A percentile compares a stretch with the other conserved stretches of the same genome.
Evolutionary conservation across 2,329 filamentous ascomycete species (phyloP).

Genomic region (Aureobasidium leucospermi): DNA sequence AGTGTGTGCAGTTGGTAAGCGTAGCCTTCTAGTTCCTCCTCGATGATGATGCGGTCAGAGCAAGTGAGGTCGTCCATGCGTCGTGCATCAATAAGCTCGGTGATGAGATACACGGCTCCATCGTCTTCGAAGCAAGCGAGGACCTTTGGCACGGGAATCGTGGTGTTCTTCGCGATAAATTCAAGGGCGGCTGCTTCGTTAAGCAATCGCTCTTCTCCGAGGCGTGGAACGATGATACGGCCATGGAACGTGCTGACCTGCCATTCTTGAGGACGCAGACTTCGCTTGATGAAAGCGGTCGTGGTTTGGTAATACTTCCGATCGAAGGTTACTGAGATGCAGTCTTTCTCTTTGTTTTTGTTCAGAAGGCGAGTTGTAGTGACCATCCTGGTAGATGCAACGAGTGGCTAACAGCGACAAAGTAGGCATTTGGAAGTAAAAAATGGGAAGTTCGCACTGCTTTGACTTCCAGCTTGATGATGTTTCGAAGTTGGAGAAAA

Average conservation of each 20-base stretch:
- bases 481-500: too few relatives aligned
- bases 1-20: neutral
- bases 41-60: neutral
- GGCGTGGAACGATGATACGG: neutral
- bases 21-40: neutral
- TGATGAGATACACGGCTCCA: neutral
- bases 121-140: neutral
- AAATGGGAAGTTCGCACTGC: neutral
- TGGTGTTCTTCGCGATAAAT: neutral
- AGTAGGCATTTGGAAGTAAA: neutral
- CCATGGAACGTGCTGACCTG: too few relatives aligned
- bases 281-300: too few relatives aligned
- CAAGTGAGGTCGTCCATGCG: neutral
- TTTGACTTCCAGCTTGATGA: too few relatives aligned
- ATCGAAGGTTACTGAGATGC: neutral
- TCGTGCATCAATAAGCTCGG: neutral
- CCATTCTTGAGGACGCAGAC: too few relatives aligned
- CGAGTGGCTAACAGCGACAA: neutral
- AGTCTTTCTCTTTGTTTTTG: neutral
- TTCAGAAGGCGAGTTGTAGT: neutral
- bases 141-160: neutral
- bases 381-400: neutral
- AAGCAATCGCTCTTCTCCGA: neutral
- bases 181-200: neutral
- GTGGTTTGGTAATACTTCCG: too few relatives aligned